Evolutionary conservation across 2,329 filamentous ascomycete species (phyloP).

Genomic region (Fonsecaea monophora): DNA sequence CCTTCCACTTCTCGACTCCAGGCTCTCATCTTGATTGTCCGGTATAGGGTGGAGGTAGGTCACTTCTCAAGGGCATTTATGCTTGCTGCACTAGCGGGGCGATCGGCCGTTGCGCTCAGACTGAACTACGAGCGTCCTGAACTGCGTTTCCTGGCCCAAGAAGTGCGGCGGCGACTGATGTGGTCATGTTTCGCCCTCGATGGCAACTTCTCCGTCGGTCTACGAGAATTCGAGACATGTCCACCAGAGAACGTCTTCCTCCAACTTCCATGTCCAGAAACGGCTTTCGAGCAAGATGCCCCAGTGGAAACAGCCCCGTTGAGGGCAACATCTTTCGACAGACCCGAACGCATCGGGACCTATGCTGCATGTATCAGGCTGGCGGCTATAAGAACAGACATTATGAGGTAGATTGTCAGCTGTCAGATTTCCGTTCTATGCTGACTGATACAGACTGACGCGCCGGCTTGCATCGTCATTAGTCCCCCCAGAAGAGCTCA

Average conservation of each 20-base stretch:
- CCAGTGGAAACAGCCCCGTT: constrained; percentile 30
- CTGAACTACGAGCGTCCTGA: constrained; percentile 59
- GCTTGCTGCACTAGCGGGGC: constrained; percentile 29
- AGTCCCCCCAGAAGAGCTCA: constrained; percentile 20
- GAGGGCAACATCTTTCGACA: constrained; percentile 25
- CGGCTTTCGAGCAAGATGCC: constrained; percentile 55
- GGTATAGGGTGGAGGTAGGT: constrained; percentile 27
- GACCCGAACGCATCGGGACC: constrained; percentile 20
- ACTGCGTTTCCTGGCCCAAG: constrained; percentile 51
- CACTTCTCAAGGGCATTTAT: constrained; percentile 35
- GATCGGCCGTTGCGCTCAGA: constrained; percentile 57
- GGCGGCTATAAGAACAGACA: constrained; percentile 26
- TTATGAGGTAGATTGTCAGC: constrained; percentile 24
- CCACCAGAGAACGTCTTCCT: constrained; percentile 54
- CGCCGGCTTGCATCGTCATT: constrained; percentile 22
- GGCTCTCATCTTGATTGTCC: constrained; percentile 30
- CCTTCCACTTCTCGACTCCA: constrained; percentile 33
- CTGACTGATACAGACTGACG: constrained; percentile 24
- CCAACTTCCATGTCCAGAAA: constrained; percentile 59
- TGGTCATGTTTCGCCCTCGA: constrained; percentile 60
- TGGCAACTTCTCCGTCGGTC: constrained; percentile 56
- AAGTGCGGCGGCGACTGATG: constrained; percentile 56
- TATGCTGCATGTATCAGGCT: constrained; percentile 29
- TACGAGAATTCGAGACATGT: constrained; percentile 57
- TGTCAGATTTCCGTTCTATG: not conserved